These are phyloP conservation scores for Filobasidium wieringae DNA, from an alignment of 768 basidiomycete species.

Conservation along the genomic window DNA sequence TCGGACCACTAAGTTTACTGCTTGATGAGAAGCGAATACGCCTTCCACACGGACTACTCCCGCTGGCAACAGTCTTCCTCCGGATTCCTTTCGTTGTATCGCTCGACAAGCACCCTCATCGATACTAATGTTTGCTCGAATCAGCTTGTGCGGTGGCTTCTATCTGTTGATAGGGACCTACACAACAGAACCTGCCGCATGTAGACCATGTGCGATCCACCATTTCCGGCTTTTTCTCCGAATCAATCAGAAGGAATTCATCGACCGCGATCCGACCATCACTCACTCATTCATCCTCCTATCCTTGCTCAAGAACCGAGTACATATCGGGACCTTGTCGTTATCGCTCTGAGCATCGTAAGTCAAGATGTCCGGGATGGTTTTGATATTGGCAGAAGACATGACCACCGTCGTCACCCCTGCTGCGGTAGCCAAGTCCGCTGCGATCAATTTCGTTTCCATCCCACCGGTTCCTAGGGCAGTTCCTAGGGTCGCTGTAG, in stretches of 20 bases:
- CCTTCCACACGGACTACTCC: conserved; percentile 81
- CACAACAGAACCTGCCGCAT: conserved; percentile 73
- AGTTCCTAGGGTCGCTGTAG: conserved; percentile 81
- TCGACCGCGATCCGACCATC: not conserved
- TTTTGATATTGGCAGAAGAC: not conserved
- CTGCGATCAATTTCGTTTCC: conserved; percentile 98
- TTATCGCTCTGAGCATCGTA: not conserved
- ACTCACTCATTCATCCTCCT: conserved; percentile 36
- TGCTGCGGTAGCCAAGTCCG: conserved; percentile 89
- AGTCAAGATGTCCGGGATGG: not conserved
- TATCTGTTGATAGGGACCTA: conserved; percentile 8
- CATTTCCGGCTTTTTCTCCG: conserved; percentile 65
- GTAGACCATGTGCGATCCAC: conserved; percentile 93
- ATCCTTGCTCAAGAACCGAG: conserved; percentile 54
- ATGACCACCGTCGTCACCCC: conserved; percentile 87
- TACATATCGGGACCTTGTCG: conserved; percentile 58
- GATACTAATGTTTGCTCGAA: conserved; percentile 41
- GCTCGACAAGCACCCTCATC: conserved; percentile 81
- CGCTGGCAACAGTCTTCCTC: conserved; percentile 79
- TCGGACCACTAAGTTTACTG: conserved; percentile 66
- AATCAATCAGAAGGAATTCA: not conserved
- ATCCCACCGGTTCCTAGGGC: conserved; percentile 94
- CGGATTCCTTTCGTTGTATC: conserved; percentile 63
- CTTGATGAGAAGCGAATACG: conserved; percentile 85
- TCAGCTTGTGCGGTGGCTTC: not conserved